Conservation (phyloP, 2,329 filamentous ascomycete species). For the Pseudopithomyces chartarum region DNA sequence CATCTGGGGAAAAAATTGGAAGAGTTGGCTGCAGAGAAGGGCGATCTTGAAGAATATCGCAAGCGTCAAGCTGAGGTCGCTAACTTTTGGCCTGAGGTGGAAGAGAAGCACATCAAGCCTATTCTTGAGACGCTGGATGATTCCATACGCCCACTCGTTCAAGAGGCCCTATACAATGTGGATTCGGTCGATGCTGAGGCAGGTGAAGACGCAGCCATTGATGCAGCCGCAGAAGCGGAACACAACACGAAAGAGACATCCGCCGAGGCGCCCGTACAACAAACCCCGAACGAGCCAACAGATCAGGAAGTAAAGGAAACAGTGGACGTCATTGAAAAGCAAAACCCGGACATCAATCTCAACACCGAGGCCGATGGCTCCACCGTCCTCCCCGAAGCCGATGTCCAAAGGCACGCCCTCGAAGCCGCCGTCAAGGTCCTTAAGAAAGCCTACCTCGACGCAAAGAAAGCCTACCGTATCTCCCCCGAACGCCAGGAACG, state of each 20-base stretch:
- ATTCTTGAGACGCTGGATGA: conserved; percentile 65
- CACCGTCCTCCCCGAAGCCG: conserved; percentile 29
- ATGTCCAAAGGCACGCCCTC: conserved; percentile 40
- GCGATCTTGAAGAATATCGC: conserved; percentile 70
- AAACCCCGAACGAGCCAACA: conserved; percentile 10
- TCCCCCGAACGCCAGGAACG: conserved; percentile 71
- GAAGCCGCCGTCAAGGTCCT: conserved; percentile 59
- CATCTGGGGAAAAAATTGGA: conserved; percentile 82
- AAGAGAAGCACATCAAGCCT: conserved; percentile 79
- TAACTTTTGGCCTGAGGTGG: conserved; percentile 80
- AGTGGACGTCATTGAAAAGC: conserved; percentile 31
- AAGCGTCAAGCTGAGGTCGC: conserved; percentile 76
- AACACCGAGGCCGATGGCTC: conserved; percentile 37
- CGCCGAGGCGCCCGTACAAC: conserved; percentile 12
- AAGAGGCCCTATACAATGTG: conserved; percentile 62
- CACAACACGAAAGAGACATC: conserved; percentile 2
- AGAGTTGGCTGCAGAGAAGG: conserved; percentile 75
- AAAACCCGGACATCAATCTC: conserved; percentile 29
- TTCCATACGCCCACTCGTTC: conserved; percentile 65
- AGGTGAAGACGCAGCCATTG: conserved; percentile 39
- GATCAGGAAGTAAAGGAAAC: conserved; percentile 29
- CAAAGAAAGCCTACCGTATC: conserved; percentile 85
- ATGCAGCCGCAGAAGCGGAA: conserved; percentile 31
- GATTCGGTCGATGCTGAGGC: conserved; percentile 34
- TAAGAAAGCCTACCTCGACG: conserved; percentile 79